These are phyloP conservation scores for Sophora flavescens DNA, from an alignment of 306 rosid genomes.

Conservation along the genomic window DNA sequence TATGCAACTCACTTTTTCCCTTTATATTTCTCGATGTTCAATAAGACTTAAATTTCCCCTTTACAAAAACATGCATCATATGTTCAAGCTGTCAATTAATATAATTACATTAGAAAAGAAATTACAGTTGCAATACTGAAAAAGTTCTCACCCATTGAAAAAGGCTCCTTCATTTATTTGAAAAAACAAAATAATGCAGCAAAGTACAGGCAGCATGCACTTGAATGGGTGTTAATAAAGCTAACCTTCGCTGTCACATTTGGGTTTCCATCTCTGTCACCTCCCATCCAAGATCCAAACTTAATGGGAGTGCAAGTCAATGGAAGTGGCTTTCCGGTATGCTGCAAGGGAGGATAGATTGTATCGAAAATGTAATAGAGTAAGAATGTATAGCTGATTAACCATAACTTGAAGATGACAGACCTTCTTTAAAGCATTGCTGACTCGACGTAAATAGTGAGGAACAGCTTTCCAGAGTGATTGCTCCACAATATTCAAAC, in stretches of 20 bases:
- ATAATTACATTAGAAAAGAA: slow-evolving; percentile 20
- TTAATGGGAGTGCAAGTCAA: slow-evolving; percentile 89
- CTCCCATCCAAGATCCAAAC: slow-evolving; percentile 99
- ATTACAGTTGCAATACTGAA: slow-evolving; percentile 10
- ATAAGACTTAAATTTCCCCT: slow-evolving; percentile 10
- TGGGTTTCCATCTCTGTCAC: slow-evolving; percentile 98
- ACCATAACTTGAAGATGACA: slow-evolving; percentile 36
- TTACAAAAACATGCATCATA: slow-evolving; percentile 15
- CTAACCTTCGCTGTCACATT: slow-evolving; percentile 90
- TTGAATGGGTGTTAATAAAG: slow-evolving; percentile 24
- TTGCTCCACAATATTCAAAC: slow-evolving; percentile 95
- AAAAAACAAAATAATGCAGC: slow-evolving; percentile 34
- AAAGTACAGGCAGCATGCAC: slow-evolving; percentile 19
- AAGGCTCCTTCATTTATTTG: slow-evolving; percentile 23
- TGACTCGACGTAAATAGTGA: slow-evolving; percentile 90
- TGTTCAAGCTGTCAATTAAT: background rate
- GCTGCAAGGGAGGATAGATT: slow-evolving; percentile 53
- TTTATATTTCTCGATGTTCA: background rate
- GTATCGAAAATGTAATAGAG: slow-evolving; percentile 31
- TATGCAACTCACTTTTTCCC: background rate
- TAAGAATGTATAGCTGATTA: slow-evolving; percentile 43
- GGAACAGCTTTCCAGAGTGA: slow-evolving; percentile 99
- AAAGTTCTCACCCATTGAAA: slow-evolving; percentile 30
- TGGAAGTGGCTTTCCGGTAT: slow-evolving; percentile 94
- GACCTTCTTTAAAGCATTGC: slow-evolving; percentile 96